Evolutionary conservation across 2,329 filamentous ascomycete species (phyloP), one percentile per base, ranked within the genome.

Genomic region (Clonostachys solani): DNA sequence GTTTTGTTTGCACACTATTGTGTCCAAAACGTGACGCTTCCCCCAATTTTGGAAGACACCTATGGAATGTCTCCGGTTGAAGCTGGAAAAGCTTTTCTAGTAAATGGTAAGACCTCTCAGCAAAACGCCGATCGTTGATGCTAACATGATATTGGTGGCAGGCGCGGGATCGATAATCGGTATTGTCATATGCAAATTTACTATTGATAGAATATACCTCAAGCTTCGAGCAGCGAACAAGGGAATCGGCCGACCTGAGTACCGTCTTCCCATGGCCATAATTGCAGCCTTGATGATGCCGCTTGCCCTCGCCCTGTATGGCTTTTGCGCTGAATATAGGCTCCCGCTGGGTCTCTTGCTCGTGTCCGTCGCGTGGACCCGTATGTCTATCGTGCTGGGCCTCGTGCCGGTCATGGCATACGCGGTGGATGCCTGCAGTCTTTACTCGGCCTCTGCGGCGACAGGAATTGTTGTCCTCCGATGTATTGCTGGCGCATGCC

Each of bases 401-500:
- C 36, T 46, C 15, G 18, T 51, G 29, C 50, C 50, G 1, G 19
- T 50, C 12, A 49, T 47, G 9, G 69, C 77, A 0, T 83, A 81
- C 49, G 68, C 80, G 1, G 78, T 82, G 2, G 79, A 83, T 50
- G 75, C 77, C 0, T 78, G 73, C 48, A 75, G 77, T 0, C 48
- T 77, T 5, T 81, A 78, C 53, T 73, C 77, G 2, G 79, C 79
- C 0, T 80, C 75, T 12, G 77, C 77, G 2, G 68, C 81, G 64
- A 81, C 78, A 0, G 77, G 73, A 1, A 56, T 81, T 6, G 78
- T 83, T 47, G 74, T 81, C 3, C 69, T 68, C 2, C 66, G 78
- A 34, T 81, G 77, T 49, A 59, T 84, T 1, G 70, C 74, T 60
- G 73, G 78, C 5, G 81, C 80, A 0, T 75, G 83, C 37, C 51